Conservation (phyloP, 1,284 basidiomycete genomes). For the Heterobasidion annosum region DNA sequence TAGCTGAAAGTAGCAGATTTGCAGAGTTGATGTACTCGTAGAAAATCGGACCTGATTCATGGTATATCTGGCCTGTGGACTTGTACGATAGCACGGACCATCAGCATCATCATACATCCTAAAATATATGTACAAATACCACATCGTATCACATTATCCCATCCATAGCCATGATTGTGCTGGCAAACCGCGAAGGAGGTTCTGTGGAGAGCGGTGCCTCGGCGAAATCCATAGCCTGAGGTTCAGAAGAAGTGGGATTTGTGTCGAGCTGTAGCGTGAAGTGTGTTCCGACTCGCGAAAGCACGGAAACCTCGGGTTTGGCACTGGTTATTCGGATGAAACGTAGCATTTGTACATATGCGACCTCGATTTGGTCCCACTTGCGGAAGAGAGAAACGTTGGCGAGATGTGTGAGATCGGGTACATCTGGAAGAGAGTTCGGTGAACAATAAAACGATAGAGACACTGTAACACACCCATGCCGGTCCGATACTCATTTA, state of each 20-base stretch:
- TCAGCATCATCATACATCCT: background rate
- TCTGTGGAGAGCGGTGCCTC: conserved; percentile 22
- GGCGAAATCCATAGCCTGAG: conserved; percentile 24
- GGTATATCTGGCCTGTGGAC: no score
- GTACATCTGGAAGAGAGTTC: conserved; percentile 50
- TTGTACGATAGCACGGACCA: background rate
- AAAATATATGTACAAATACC: conserved; percentile 7
- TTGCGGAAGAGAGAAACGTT: conserved; percentile 68
- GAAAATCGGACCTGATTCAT: background rate
- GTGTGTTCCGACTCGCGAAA: conserved; percentile 56
- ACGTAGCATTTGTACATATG: conserved; percentile 69
- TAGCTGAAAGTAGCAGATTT: conserved; percentile 19
- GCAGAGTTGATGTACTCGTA: conserved; percentile 21
- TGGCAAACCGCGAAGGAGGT: conserved; percentile 25
- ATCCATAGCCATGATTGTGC: conserved; percentile 37
- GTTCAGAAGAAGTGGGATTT: background rate
- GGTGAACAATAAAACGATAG: background rate
- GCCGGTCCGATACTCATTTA: conserved; percentile 73
- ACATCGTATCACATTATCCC: conserved; percentile 12
- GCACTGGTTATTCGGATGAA: conserved; percentile 65
- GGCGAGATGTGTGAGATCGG: conserved; percentile 67
- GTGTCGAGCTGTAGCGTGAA: conserved; percentile 17
- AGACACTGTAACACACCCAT: conserved; percentile 51
- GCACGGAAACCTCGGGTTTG: conserved; percentile 33
- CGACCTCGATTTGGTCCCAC: conserved; percentile 72